Evolutionary conservation across 192 early-diverging fungal genomes (phyloP).

Genomic region (Coemansia sp.): DNA sequence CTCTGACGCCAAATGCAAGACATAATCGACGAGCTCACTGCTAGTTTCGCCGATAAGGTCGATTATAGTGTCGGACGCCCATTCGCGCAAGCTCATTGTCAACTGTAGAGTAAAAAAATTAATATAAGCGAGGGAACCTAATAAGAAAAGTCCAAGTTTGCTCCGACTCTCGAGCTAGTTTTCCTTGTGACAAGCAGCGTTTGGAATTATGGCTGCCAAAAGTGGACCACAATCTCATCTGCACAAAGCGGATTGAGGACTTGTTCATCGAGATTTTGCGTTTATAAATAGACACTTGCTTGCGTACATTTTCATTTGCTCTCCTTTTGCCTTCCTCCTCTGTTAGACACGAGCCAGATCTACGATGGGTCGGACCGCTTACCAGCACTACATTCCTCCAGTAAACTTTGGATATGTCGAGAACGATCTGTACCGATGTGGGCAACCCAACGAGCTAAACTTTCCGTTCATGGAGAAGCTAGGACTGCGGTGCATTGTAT

Average conservation of each 20-base stretch:
- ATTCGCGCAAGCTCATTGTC: constrained; percentile 44
- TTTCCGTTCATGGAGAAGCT: constrained; percentile 98
- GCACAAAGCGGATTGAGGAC: background rate
- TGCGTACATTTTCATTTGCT: background rate
- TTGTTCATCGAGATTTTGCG: background rate
- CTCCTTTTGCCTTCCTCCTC: background rate
- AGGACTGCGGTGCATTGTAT: constrained; percentile 89
- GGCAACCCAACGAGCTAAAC: constrained; percentile 98
- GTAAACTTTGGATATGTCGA: constrained; percentile 97
- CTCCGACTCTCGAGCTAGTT: background rate
- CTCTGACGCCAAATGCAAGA: constrained; percentile 34
- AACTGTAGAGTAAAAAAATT: background rate
- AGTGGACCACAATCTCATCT: background rate
- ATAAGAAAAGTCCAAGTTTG: background rate
- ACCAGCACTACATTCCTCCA: constrained; percentile 55
- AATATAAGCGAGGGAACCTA: background rate
- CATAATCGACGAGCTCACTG: constrained; percentile 48
- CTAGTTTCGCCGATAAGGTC: constrained; percentile 45
- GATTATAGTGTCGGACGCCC: constrained; percentile 49
- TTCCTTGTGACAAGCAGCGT: background rate
- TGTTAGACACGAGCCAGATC: background rate
- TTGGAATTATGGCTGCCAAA: background rate
- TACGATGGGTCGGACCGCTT: constrained; percentile 43
- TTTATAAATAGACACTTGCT: background rate
- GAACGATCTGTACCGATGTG: constrained; percentile 93